Evolutionary conservation across 768 basidiomycete species (phyloP).

Genomic region (Xerocomellus chrysenteron): DNA sequence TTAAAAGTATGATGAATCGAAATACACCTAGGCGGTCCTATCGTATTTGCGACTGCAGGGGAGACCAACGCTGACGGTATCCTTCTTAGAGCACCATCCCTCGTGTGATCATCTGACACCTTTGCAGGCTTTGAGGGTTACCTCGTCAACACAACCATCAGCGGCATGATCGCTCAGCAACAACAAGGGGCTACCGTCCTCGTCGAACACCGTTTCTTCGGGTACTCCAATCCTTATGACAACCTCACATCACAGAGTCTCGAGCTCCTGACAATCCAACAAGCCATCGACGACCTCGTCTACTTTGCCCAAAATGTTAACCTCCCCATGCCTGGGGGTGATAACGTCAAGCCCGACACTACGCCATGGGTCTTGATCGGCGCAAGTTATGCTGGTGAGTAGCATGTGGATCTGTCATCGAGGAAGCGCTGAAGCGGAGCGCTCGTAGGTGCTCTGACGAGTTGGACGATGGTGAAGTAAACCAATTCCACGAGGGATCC

Average conservation of each 20-base stretch:
- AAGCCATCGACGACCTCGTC: no score
- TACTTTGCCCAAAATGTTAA: no score
- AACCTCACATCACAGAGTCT: constrained; percentile 58
- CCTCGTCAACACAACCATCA: constrained; percentile 62
- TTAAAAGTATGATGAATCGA: neutral
- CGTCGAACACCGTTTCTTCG: constrained; percentile 74
- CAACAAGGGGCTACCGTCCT: constrained; percentile 62
- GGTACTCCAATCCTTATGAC: constrained; percentile 77
- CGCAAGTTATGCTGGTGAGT: no score
- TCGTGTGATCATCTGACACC: neutral
- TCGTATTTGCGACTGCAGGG: constrained; percentile 52
- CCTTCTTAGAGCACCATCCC: neutral
- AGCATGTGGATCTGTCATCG: no score
- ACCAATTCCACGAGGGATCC: no score
- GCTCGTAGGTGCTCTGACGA: no score
- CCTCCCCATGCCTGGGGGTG: no score
- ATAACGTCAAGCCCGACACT: no score
- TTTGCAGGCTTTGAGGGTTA: constrained; percentile 41
- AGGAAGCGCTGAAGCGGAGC: no score
- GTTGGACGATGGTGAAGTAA: no score
- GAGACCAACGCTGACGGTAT: constrained; percentile 53
- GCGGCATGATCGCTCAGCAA: constrained; percentile 64
- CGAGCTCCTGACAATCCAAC: no score
- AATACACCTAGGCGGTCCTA: constrained; percentile 21
- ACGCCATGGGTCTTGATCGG: no score